Evolutionary conservation across 108 stramenopile genomes (phyloP), one percentile per base, ranked within the genome.

Genomic region (Ochromonas danica): DNA sequence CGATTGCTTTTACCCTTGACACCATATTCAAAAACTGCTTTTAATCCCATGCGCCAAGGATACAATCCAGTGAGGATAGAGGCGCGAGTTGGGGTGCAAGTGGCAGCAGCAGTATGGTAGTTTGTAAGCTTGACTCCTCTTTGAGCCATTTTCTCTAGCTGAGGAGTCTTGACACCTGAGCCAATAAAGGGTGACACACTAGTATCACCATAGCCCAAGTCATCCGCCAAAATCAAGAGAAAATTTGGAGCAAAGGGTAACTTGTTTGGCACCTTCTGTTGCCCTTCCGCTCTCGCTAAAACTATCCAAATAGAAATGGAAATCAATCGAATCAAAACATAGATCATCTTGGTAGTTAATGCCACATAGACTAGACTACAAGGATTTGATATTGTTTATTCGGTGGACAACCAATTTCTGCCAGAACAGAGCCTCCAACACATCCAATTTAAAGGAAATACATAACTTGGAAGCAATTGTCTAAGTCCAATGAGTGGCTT

Each of bases 1-100:
- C 63, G 63, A 67, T 67, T 67, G 63, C 63, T 67, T 25, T 67
- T 67, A 14, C 63, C 63, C 10, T 36, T 28, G 6, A 14, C 63
- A 35, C 63, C 63, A 36, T 67, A 67, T 67, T 67, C 63, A 67
- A 31, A 67, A 25, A 67, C 63, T 3, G 63, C 27, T 67, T 67
- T 67, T 6, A 67, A 14, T 6, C 63, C 63, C 6, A 36, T 6
- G 6, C 63, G 17, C 63, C 63, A 67, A 67, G 63, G 63, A 67
- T 67, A 67, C 31, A 67, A 35, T 36, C 63, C 63, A 28, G 63
- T 67, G 14, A 67, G 25, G 10, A 67, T 35, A 28, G 63, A 67
- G 17, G 63, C 63, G 30, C 63, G 17, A 6, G 63, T 35, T 6
- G 63, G 63, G 10, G 63, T 67, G 25, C 63, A 67, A 67, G 63